Percentiles rank a stretch among this genome's conserved stretches.
Evolutionary conservation across 495 filamentous ascomycete species (phyloP).

Genomic region (Pseudoneurospora amorphoporcata): DNA sequence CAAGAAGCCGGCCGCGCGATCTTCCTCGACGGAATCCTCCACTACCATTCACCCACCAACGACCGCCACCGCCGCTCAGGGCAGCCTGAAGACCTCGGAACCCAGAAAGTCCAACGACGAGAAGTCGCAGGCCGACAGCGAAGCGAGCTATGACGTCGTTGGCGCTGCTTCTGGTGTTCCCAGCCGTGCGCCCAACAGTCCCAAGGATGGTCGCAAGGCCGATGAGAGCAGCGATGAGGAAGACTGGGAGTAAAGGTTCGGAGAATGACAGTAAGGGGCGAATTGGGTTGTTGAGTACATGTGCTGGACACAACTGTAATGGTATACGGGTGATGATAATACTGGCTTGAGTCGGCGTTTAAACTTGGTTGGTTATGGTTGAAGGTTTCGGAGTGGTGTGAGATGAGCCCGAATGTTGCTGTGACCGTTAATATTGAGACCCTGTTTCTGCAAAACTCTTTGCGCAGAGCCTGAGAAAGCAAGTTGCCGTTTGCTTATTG

Average conservation of each 20-base stretch:
- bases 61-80: constrained; percentile 7
- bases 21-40: constrained; percentile 39
- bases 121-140: constrained; percentile 75
- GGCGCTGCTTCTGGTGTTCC: constrained; percentile 62
- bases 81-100: constrained; percentile 47
- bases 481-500: constrained; percentile 1
- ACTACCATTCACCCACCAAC: constrained; percentile 40
- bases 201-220: constrained; percentile 46
- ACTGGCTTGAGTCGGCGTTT: not conserved
- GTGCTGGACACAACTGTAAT: constrained; percentile 2
- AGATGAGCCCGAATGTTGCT: not conserved
- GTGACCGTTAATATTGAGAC: not conserved
- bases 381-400: not conserved
- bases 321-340: not conserved
- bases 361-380: not conserved
- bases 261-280: not conserved
- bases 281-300: not conserved
- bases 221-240: constrained; percentile 41
- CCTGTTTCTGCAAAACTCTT: not conserved
- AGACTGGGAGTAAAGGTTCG: constrained; percentile 66
- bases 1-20: constrained; percentile 18
- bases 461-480: not conserved
- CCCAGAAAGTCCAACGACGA: constrained; percentile 76
- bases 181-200: constrained; percentile 63
- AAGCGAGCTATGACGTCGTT: constrained; percentile 88